phyloP scores from a whole-genome alignment of 2,329 filamentous ascomycete species.

The Cercospora nicotianae region DNA sequence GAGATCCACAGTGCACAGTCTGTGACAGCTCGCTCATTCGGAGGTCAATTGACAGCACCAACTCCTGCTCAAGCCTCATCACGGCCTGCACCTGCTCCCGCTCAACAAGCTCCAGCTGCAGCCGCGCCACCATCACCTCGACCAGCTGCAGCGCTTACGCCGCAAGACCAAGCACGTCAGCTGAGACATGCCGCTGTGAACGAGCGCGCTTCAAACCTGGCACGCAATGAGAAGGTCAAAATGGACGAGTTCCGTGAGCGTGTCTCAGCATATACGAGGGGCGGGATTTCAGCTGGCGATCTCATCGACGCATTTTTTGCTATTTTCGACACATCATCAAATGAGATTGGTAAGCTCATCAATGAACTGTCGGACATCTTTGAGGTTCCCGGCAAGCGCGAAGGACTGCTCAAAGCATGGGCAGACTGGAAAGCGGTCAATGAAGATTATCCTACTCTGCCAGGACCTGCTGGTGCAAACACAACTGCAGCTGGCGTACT shows the following conservation, averaged over 20 bases:
- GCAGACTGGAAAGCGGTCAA: constrained; percentile 95
- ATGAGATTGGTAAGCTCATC: constrained; percentile 81
- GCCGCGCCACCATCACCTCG: constrained; percentile 40
- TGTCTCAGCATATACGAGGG: constrained; percentile 75
- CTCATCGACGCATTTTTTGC: constrained; percentile 86
- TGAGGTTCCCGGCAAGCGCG: constrained; percentile 74
- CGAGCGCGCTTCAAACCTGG: constrained; percentile 77
- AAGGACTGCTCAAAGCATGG: constrained; percentile 78
- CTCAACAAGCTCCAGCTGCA: constrained; percentile 34
- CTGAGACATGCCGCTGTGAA: constrained; percentile 81
- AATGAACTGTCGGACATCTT: constrained; percentile 92
- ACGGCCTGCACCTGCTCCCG: constrained; percentile 34
- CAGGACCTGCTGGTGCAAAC: constrained; percentile 69
- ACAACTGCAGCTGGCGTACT: constrained; percentile 49
- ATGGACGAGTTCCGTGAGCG: constrained; percentile 73
- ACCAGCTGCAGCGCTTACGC: constrained; percentile 52
- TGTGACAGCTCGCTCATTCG: constrained; percentile 76
- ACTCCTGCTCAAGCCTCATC: constrained; percentile 37
- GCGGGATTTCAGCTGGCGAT: constrained; percentile 67
- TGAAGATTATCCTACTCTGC: constrained; percentile 89
- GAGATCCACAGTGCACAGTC: constrained; percentile 87
- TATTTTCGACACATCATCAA: constrained; percentile 76
- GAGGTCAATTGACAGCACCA: constrained; percentile 57
- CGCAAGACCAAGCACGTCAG: constrained; percentile 77
- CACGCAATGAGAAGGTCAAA: constrained; percentile 74